phyloP scores from a whole-genome alignment of 2,329 filamentous ascomycete genomes.

The Talaromyces sp. region DNA sequence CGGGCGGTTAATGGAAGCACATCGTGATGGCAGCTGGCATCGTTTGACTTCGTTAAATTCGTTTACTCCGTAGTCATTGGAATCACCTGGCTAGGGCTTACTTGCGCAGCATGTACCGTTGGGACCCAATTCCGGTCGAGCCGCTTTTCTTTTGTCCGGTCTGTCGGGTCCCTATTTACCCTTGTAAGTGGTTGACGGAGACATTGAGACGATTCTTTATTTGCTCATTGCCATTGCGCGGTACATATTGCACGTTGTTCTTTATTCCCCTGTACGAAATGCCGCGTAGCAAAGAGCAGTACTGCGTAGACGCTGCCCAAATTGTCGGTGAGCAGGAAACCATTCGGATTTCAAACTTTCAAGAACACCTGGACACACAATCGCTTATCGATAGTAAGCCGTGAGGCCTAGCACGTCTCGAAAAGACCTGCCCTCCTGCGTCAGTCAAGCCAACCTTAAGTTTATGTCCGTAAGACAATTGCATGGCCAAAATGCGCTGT shows the following conservation, averaged over 20 bases:
- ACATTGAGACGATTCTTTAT: neutral
- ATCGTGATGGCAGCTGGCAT: neutral
- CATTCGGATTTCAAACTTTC: neutral
- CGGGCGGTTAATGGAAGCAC: neutral
- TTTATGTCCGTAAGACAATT: neutral
- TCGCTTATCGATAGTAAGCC: neutral
- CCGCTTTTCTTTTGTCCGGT: neutral
- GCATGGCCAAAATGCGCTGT: neutral
- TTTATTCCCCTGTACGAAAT: neutral
- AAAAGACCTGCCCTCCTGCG: neutral
- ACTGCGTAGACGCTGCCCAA: neutral
- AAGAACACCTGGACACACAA: neutral
- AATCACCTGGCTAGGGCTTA: neutral
- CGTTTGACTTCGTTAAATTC: neutral
- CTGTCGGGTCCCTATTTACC: neutral
- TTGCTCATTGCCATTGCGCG: neutral
- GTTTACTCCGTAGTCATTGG: neutral
- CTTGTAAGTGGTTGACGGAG: neutral
- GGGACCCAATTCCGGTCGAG: neutral
- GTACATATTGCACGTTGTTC: neutral
- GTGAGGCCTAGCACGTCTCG: neutral
- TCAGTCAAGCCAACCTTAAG: neutral
- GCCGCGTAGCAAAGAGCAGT: neutral
- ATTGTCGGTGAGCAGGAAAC: conserved; percentile 1
- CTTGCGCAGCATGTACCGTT: neutral